Base-by-base conservation (phyloP, 2,329 filamentous ascomycete genomes). In the Lachnellula subtilissima region DNA sequence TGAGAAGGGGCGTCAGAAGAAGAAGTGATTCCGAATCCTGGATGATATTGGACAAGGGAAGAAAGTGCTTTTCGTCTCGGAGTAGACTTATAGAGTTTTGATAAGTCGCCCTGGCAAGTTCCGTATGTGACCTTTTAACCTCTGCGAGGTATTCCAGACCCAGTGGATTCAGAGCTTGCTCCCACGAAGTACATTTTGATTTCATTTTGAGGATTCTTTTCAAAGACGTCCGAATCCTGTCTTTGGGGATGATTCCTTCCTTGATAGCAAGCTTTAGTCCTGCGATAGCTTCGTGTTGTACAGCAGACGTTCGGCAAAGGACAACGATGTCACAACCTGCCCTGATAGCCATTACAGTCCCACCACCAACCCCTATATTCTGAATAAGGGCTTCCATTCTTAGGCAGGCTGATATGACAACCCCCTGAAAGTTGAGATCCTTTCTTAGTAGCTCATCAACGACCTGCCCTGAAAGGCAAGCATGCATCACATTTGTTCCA, bases 341-440 rank as follows among this genome's bases (percentile, higher is more conserved):
- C 70, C 96, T 94, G 51, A 97, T 89, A 2, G 94, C 94, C 91
- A 97, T 97, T 64, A 97, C 91, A 0, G 93, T 96, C 12, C 94
- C 94, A 42, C 94, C 93, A 64, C 93, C 91, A 17, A 99, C 91
- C 15, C 93, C 93, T 50, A 97, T 94, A 65, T 97, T 95, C 68
- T 96, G 90, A 61, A 91, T 94, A 8, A 97, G 80, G 0, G 92
- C 91, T 68, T 97, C 92, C 93, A 97, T 97, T 70, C 97, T 93
- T 7, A 97, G 75, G 63, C 93, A 97, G 69, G 97, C 93, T 0
- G 92, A 97, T 50, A 97, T 91, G 25, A 94, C 91, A 2, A 97
- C 92, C 1, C 93, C 93, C 49, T 90, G 83, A 65, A 97, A 97
- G 2, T 88, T 88, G 23, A 97, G 81, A 63, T 97, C 91, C 57